Percentiles rank a stretch among this genome's conserved stretches.
phyloP scores from a whole-genome alignment of 805 yeast species.

The Crinitomyces ghanaensis region DNA sequence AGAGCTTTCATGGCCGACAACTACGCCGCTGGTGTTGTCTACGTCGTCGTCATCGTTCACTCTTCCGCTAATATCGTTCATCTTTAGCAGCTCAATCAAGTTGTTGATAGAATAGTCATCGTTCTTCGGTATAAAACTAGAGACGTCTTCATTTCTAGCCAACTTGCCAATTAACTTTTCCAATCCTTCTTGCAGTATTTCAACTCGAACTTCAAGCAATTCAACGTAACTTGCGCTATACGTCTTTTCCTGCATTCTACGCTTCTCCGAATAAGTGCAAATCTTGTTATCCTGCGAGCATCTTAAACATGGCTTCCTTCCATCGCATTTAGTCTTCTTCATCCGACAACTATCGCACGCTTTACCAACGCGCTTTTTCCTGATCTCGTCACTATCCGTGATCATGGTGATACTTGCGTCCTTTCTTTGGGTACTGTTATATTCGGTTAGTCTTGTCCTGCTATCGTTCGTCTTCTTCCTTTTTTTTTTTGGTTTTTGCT shows the following conservation, averaged over 20 bases:
- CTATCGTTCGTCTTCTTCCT: no score
- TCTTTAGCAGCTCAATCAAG: slow-evolving; percentile 13
- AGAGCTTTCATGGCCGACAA: no score
- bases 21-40: no score
- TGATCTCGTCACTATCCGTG: slow-evolving; percentile 13
- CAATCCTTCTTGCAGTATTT: slow-evolving; percentile 39
- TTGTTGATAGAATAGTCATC: slow-evolving; percentile 16
- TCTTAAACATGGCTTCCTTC: slow-evolving; percentile 37
- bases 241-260: slow-evolving; percentile 40
- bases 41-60: slow-evolving; percentile 2
- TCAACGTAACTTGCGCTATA: slow-evolving; percentile 55
- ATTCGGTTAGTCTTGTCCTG: no score
- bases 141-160: slow-evolving; percentile 14
- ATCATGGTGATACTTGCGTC: no score
- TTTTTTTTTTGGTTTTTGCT: no score
- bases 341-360: slow-evolving; percentile 35
- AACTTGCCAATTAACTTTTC: slow-evolving; percentile 26
- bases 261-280: slow-evolving; percentile 45
- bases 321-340: slow-evolving; percentile 31
- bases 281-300: slow-evolving; percentile 45
- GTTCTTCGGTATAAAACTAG: slow-evolving; percentile 11
- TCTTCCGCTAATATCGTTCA: slow-evolving; percentile 3
- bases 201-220: slow-evolving; percentile 45
- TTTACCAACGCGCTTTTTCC: slow-evolving; percentile 28
- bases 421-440: no score